Conservation (phyloP, 768 basidiomycete genomes). For the Boletellus sp. region DNA sequence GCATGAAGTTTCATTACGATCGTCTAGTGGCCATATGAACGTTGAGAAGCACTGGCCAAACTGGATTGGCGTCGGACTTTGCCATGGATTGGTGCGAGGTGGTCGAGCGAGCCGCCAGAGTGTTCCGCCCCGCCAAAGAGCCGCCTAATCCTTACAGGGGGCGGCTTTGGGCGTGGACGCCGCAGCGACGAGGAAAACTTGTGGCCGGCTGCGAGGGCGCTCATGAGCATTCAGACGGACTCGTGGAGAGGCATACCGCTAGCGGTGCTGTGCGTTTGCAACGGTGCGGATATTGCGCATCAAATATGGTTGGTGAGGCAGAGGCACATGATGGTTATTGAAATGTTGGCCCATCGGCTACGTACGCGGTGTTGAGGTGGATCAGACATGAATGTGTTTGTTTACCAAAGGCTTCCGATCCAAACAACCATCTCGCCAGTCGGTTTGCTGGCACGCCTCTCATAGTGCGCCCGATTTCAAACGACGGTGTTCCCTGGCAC, state of each 20-base stretch:
- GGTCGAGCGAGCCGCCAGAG: not conserved
- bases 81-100: not conserved
- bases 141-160: not conserved
- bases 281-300: conserved; percentile 29
- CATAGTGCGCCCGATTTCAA: not conserved
- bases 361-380: conserved; percentile 18
- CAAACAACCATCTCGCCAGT: conserved; percentile 22
- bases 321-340: conserved; percentile 4
- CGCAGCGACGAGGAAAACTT: conserved; percentile 22
- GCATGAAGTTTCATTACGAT: conserved; percentile 1
- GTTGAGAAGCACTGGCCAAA: conserved; percentile 1
- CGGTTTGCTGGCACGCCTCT: not conserved
- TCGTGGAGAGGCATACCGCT: conserved; percentile 13
- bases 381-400: conserved; percentile 18
- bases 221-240: conserved; percentile 11
- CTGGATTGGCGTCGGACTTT: conserved; percentile 5
- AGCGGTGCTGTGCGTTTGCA: conserved; percentile 14
- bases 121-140: not conserved
- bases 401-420: conserved; percentile 26
- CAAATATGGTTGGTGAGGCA: conserved; percentile 9
- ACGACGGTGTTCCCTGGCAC: not conserved
- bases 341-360: conserved; percentile 16
- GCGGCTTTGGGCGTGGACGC: conserved; percentile 3
- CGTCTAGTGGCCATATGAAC: conserved; percentile 1
- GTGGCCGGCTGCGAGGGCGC: conserved; percentile 20